phyloP scores from a whole-genome alignment of 345 rosid species.

The Eucalyptus regnans region DNA sequence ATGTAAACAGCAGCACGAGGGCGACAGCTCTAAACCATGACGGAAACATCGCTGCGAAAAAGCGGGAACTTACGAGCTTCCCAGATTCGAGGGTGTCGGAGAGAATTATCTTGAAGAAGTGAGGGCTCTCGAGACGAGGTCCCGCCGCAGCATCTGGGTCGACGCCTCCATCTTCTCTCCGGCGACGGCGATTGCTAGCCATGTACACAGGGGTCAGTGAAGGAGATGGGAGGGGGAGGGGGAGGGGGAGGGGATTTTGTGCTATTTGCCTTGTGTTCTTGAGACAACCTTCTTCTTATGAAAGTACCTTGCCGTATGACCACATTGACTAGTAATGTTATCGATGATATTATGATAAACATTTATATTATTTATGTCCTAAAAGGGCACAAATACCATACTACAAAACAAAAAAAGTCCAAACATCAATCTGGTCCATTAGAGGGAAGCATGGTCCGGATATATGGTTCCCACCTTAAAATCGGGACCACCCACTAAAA shows the following conservation, averaged over 20 bases:
- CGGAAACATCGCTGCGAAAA: background rate
- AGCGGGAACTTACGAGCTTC: background rate
- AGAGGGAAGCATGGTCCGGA: too few species aligned
- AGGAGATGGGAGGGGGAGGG: background rate
- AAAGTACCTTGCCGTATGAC: background rate
- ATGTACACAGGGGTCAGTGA: background rate
- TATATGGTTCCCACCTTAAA: fast-evolving
- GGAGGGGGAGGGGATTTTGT: background rate
- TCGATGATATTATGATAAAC: background rate
- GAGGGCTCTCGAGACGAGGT: background rate
- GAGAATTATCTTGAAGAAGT: background rate
- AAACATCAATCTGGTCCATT: background rate
- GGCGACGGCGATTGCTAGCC: background rate
- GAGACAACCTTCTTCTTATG: background rate
- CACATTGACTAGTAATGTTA: background rate
- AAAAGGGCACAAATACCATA: background rate
- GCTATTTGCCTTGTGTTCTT: background rate
- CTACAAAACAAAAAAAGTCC: background rate
- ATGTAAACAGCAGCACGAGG: background rate
- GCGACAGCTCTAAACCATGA: background rate
- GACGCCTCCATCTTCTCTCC: background rate
- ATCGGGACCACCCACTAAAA: fast-evolving
- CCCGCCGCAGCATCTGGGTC: background rate
- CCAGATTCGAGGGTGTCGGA: background rate
- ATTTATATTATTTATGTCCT: too few species aligned